Base-by-base conservation (phyloP, 1,139 yeast genomes). In the Yamadazyma blattariae region DNA sequence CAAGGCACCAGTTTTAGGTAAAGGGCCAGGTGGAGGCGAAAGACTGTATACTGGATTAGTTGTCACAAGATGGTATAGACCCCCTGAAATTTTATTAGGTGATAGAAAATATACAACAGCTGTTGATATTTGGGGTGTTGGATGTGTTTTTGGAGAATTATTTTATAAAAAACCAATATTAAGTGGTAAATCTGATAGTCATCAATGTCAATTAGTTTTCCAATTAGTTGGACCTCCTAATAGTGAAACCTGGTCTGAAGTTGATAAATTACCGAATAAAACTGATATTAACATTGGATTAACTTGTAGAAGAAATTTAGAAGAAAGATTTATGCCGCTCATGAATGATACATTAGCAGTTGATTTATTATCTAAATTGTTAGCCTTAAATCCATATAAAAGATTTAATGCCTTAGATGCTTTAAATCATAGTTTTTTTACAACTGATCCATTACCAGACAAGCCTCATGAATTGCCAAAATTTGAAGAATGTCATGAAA, bases 21-120 rank as follows among this genome's bases (percentile, higher is more conserved):
- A 68, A 2, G 74, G 73, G 0, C 81, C 81, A 0, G 88, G 88
- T 17, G 95, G 96, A 2, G 94, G 96, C 0, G 78, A 76, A 19
- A 69, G 81, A 15, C 76, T 77, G 31, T 89, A 92, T 53, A 94
- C 99, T 0, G 90, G 88, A 4, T 73, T 89, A 42, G 98, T 92
- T 3, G 97, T 92, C 17, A 92, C 98, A 0, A 66, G 98, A 48
- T 92, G 98, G 98, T 92, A 94, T 59, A 71, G 99, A 39, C 95
- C 98, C 1, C 98, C 97, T 0, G 51, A 92, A 57, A 70, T 92
- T 16, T 71, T 92, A 17, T 61, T 92, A 36, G 97, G 97, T 2
- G 96, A 89, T 48, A 69, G 84, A 42, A 69, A 74, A 40, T 92
- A 92, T 54, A 89, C 97, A 2, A 86, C 97, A 0, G 95, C 97